phyloP scores from a whole-genome alignment of 2,329 filamentous ascomycete species.

The Aspergillus neoniger region DNA sequence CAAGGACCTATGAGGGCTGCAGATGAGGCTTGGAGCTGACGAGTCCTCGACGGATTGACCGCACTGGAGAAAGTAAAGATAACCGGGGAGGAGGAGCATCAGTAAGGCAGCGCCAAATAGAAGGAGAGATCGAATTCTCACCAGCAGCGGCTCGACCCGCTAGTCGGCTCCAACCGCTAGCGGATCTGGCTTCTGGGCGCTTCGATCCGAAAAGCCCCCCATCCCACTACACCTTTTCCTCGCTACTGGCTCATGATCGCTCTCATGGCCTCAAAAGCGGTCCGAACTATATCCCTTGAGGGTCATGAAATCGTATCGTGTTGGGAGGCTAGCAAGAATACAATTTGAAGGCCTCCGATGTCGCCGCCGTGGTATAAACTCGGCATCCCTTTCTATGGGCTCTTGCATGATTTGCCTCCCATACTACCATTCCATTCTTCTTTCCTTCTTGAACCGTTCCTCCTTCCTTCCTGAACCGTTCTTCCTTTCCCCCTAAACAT shows the following conservation, averaged over 20 bases:
- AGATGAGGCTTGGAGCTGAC: not conserved
- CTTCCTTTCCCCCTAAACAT: not conserved
- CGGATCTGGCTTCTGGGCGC: constrained; percentile 3
- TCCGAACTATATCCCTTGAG: not conserved
- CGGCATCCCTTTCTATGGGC: not conserved
- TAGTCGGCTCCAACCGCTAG: constrained; percentile 5
- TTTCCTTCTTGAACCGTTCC: not conserved
- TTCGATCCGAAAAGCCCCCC: constrained; percentile 3
- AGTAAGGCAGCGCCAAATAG: not conserved
- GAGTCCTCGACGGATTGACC: not conserved
- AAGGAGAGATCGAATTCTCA: not conserved
- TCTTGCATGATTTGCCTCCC: not conserved
- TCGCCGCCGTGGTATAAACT: not conserved
- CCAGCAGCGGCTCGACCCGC: constrained; percentile 10
- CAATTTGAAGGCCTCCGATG: not conserved
- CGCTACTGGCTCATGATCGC: not conserved
- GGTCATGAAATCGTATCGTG: not conserved
- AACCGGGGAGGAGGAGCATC: not conserved
- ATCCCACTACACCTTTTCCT: not conserved
- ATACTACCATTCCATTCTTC: not conserved
- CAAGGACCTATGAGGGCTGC: not conserved
- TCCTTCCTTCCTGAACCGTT: not conserved
- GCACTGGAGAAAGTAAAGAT: not conserved
- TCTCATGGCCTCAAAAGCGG: not conserved
- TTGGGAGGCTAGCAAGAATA: not conserved